These are phyloP conservation scores for Ophioceras dolichostomum DNA, from an alignment of 2,329 filamentous ascomycete genomes.

Conservation along the genomic window DNA sequence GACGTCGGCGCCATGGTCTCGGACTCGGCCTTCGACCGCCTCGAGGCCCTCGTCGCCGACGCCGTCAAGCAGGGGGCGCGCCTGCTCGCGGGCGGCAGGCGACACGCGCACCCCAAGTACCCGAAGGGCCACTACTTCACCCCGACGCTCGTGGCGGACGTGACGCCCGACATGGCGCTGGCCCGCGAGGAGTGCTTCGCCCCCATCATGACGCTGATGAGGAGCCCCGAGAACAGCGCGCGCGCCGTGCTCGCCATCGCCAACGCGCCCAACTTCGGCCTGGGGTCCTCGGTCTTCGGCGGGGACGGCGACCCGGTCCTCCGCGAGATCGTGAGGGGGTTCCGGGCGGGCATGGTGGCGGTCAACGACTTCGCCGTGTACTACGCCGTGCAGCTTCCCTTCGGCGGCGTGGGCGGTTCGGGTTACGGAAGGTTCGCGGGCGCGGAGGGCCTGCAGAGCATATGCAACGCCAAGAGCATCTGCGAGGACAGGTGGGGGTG, in stretches of 20 bases:
- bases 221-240: constrained; percentile 46
- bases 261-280: constrained; percentile 74
- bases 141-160: constrained; percentile 83
- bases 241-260: constrained; percentile 61
- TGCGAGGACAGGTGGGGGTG: constrained; percentile 61
- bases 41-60: constrained; percentile 66
- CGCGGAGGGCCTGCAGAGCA: constrained; percentile 68
- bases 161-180: constrained; percentile 74
- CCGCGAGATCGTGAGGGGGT: constrained; percentile 48
- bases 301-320: constrained; percentile 48
- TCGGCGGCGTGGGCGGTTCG: constrained; percentile 80
- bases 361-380: constrained; percentile 92
- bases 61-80: constrained; percentile 70
- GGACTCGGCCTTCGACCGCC: constrained; percentile 55
- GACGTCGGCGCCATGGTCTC: constrained; percentile 92
- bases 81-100: constrained; percentile 68
- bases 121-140: constrained; percentile 81
- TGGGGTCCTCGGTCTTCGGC: constrained; percentile 84
- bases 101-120: constrained; percentile 58
- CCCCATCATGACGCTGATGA: constrained; percentile 79
- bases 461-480: constrained; percentile 83
- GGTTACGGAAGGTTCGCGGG: constrained; percentile 91
- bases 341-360: constrained; percentile 81
- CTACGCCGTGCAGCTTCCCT: constrained; percentile 90
- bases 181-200: constrained; percentile 89